Evolutionary conservation across 2,329 filamentous ascomycete species (phyloP), one percentile per base, ranked within the genome.

Genomic region (Fusarium abutilonis): DNA sequence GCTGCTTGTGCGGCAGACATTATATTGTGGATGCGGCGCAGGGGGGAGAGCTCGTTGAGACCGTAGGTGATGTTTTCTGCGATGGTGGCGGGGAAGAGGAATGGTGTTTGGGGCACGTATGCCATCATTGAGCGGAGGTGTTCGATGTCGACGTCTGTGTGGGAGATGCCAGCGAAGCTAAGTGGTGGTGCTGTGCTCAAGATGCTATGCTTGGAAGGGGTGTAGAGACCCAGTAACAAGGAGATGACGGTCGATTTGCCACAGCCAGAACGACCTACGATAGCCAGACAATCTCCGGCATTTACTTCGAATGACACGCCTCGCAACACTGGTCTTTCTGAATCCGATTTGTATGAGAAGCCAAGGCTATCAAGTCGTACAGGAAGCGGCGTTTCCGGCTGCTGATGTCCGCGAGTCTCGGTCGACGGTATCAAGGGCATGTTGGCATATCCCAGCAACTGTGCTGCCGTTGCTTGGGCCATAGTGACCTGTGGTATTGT

Each of bases 241-340:
- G 89, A 85, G 1, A 89, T 83, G 32, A 97, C 82, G 0, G 94
- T 97, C 13, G 90, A 93, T 77, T 99, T 98, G 1, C 95, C 94
- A n/a, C 89, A 91, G 0, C 95, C 94, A 0, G 93, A 97, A 1
- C 85, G 78, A 1, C 94, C 93, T 3, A 96, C 92, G 17, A 98
- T 86, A 3, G 91, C 92, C 0, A 88, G 88, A 64, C 86, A 90
- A 4, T 84, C 86, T 19, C 88, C 87, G 0, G 83, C 74, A 1
- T 80, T 72, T 47, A 97, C 84, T 1, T 76, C 78, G 8, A 97
- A 78, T n/a, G 81, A 86, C n/a, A 96, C 73, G 19, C 85, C 78
- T 9, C 80, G 79, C 2, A 97, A 79, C 0, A 92, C 84, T 1
- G 73, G 70, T 0, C 78, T 78, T 1, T 78, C 73, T 0, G 81